Conservation (phyloP, 805 yeast genomes). For the Candida andamanensis region DNA sequence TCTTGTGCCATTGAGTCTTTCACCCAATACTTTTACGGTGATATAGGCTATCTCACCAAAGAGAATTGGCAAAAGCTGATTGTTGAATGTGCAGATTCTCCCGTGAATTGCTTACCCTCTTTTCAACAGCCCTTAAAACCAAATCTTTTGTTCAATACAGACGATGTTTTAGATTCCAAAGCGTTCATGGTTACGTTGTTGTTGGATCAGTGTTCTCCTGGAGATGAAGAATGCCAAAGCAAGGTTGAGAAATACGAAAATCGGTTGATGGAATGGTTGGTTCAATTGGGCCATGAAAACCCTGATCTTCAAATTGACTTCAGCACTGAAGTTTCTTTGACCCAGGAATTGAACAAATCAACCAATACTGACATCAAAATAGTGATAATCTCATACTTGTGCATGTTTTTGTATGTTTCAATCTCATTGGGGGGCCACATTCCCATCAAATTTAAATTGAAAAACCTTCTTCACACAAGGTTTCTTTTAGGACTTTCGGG, state of each 20-base stretch:
- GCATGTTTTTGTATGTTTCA: slow-evolving; percentile 87
- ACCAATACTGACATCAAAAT: slow-evolving; percentile 74
- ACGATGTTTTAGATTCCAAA: slow-evolving; percentile 49
- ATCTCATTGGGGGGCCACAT: slow-evolving; percentile 66
- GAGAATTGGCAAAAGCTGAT: slow-evolving; percentile 53
- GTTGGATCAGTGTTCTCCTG: slow-evolving; percentile 46
- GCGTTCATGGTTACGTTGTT: slow-evolving; percentile 78
- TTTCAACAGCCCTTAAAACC: slow-evolving; percentile 87
- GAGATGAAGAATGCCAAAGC: slow-evolving; percentile 35
- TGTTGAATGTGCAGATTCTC: slow-evolving; percentile 62
- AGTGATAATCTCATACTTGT: slow-evolving; percentile 66
- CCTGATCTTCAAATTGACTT: slow-evolving; percentile 55
- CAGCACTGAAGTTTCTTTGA: slow-evolving; percentile 78
- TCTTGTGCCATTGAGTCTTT: slow-evolving; percentile 81
- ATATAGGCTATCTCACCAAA: slow-evolving; percentile 44
- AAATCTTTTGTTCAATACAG: slow-evolving; percentile 54
- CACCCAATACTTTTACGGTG: slow-evolving; percentile 80
- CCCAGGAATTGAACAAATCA: slow-evolving; percentile 76
- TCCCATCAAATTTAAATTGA: slow-evolving; percentile 29
- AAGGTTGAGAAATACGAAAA: slow-evolving; percentile 62
- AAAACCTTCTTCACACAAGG: slow-evolving; percentile 48
- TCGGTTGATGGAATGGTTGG: slow-evolving; percentile 53
- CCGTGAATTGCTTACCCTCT: slow-evolving; percentile 84
- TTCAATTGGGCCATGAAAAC: slow-evolving; percentile 37
- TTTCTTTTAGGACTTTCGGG: slow-evolving; percentile 81